Evolutionary conservation across 768 basidiomycete species (phyloP), one percentile per base, ranked within the genome.

Genomic region (Lyophyllum decastes): DNA sequence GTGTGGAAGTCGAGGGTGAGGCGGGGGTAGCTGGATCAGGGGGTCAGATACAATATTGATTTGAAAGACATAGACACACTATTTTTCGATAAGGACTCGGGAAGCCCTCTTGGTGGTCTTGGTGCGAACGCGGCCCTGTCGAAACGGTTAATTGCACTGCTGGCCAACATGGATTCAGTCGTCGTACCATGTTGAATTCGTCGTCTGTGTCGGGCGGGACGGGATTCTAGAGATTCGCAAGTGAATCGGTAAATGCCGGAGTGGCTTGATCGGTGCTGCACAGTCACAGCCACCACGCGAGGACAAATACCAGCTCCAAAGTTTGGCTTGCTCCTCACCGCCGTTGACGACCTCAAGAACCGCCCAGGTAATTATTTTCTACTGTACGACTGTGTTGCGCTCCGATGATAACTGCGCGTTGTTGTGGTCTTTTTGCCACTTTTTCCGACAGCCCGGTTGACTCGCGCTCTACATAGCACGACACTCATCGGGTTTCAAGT

Each of bases 51-150:
- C 50, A 24, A 47, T 52, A 21, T n/a, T 6, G 24, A 22, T 45
- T 45, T 19, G 22, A 19, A 56, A 12, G 35, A 25, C 17, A 38
- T 24, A 16, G 52, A 83, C 91, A 73, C 70, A 93, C 91, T 98
- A 99, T 86, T 98, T 98, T 86, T 99, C 97, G 72, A 99, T 98
- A 78, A 98, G 85, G 69, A 95, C 94, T 63, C 97, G 89, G 64
- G 95, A 98, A 71, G 97, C 96, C 81, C 95, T 92, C 86, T 99
- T 99, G 73, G 95, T 96, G 64, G 97, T 99, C 83, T 99, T 99
- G 70, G 97, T 99, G 74, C 97, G 92, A 80, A 99, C 96, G 72
- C 97, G 95, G 76, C 97, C 97, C 97, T 98, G 73, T 1, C 2
- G 12, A 47, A 25, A 48, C 17, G 30, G 21, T 61, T 17, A 64